Base-by-base conservation (phyloP, 106 monocot genomes). In the Allium sativum region DNA sequence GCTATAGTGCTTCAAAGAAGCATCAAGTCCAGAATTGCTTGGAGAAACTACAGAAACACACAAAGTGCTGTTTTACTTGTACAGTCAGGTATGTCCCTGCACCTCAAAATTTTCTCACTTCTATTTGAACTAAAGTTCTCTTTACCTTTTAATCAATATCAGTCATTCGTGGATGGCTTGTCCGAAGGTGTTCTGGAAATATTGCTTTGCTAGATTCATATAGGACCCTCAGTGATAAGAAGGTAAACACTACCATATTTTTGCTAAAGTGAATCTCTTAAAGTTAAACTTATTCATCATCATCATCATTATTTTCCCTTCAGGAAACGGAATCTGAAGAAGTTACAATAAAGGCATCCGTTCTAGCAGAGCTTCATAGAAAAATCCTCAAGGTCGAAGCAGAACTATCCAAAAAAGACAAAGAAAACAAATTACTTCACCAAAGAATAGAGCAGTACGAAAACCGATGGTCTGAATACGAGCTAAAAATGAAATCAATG, bases 401-500 rank as follows among this genome's bases (percentile, higher is more conserved):
- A 40, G 64, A 75, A 15, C 64, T 85, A 12, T 79, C 79, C 56
- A 71, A 81, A 56, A 98, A 85, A 61, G 92, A 98, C 63, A 82
- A 85, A 48, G 91, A 92, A 67, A 98, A 98, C 20, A 79, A 81
- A 48, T 72, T 92, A n/a, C 96, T 98, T 40, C 77, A 80, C 22
- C 92, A 84, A 65, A 80, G 76, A 44, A 73, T 98, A 48, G 84
- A 83, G 47, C 96, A 98, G 66, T 98, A 98, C 6, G 91, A 92
- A 48, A 80, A 20, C 62, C 76, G 88, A 10, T 98, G 96, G 96
- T 78, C 82, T 8, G 96, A 88, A 20, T 98, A 98, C 15, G 91
- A 98, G 64, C 84, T 76, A 68, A 98, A 98, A 48, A 98, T 98
- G 96, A 82, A 67, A 65, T 85, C 91, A 53, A 98, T 98, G 96